Base-by-base conservation (phyloP, 345 rosid genomes). In the Citropsis articulata region DNA sequence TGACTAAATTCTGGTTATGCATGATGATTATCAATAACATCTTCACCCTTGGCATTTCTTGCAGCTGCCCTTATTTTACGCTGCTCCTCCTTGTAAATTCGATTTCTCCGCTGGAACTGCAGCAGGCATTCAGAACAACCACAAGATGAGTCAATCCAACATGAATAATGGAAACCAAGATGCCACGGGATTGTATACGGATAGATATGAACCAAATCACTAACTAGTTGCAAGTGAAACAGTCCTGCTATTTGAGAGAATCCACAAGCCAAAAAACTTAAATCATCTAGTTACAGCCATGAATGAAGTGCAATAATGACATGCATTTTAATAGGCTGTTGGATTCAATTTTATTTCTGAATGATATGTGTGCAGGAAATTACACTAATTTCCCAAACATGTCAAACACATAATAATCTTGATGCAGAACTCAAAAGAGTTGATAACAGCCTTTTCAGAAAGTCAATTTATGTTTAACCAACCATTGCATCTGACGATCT, bases 61-160 rank as follows among this genome's bases (percentile, higher is more conserved):
- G 91, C 83, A 48, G 95, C 97, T n/a, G 99, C 95, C 70, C 98
- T 84, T 77, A 94, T 80, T 77, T 92, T 91, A 31, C 98, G 98
- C 84, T 96, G 95, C 85, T 96, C 99, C 86, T 96, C 99, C 86
- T 96, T 96, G 86, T 96, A 96, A 70, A 96, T 89, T 57, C 97
- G 88, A 78, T 96, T 96, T 81, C 99, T 91, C 66, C 99, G 86
- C 81, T 92, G 93, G 81, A 94, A 96, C 98, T 92, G 92, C 80
- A 83, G 82, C 36, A 76, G 73, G 55, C 50, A 78, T 42, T 38
- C 50, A 50, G 59, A 78, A 5, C n/a, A 56, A 74, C 19, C 61
- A 50, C 22, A 38, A 38, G 19, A 38, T n/a, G 36, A 53, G 18
- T 64, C 36, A 24, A 65, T 9, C 64, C 36, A 24, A 65, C 19